Conservation (phyloP, 208 protist genomes). For the Crithidia expoeki region DNA sequence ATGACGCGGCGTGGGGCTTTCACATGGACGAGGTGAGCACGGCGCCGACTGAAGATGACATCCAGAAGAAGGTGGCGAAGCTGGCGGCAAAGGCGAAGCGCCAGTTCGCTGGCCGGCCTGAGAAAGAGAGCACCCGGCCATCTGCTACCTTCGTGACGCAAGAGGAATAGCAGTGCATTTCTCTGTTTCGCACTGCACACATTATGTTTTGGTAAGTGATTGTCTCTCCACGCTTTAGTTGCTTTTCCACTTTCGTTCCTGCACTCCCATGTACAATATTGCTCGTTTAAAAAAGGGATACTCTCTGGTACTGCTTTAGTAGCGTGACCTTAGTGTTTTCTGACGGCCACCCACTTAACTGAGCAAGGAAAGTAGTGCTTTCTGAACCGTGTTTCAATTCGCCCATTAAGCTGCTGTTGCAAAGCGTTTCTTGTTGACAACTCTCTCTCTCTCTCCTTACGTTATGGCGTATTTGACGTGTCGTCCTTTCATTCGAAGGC, state of each 20-base stretch:
- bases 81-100: constrained; percentile 20
- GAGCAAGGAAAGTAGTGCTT: no score
- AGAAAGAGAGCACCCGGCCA: neutral
- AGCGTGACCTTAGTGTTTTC: no score
- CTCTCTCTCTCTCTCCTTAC: no score
- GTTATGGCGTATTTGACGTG: no score
- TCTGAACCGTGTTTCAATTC: no score
- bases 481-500: no score
- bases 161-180: constrained; percentile 11
- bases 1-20: constrained; percentile 81
- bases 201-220: neutral
- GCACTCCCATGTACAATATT: neutral
- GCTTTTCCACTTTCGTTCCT: neutral
- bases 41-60: constrained; percentile 25
- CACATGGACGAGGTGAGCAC: constrained; percentile 61
- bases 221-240: constrained; percentile 13
- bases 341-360: no score
- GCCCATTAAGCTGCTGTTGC: no score
- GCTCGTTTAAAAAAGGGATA: neutral
- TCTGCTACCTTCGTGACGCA: constrained; percentile 41
- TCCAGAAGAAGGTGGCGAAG: constrained; percentile 25
- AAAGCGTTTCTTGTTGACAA: no score
- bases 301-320: no score
- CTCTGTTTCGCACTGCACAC: neutral
- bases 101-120: neutral